Percentiles rank a stretch among this genome's conserved stretches.
These are phyloP conservation scores for Podila minutissima DNA, from an alignment of 192 early-diverging fungal genomes.

Conservation along the genomic window DNA sequence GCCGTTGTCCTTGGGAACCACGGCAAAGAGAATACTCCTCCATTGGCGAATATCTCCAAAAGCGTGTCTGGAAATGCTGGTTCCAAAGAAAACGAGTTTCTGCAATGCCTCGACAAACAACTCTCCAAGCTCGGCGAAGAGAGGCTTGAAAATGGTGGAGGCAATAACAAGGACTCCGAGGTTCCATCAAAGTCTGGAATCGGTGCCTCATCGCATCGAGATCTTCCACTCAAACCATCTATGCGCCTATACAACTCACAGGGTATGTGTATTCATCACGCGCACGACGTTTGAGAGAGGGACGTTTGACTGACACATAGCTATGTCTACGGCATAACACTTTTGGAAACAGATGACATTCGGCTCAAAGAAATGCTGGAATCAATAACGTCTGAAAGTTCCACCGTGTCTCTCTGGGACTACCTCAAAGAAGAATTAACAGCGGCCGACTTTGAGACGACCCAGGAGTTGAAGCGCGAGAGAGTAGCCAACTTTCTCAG, in stretches of 20 bases:
- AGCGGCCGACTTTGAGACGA: conserved; percentile 72
- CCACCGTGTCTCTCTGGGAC: conserved; percentile 58
- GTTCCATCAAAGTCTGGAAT: too few relatives aligned
- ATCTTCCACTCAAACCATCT: too few relatives aligned
- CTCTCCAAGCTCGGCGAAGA: conserved; percentile 30
- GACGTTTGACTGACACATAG: too few relatives aligned
- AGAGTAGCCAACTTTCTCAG: conserved; percentile 87
- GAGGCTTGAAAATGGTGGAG: not conserved
- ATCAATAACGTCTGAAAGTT: conserved; percentile 26
- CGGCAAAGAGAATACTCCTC: not conserved
- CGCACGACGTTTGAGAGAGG: too few relatives aligned
- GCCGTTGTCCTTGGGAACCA: not conserved
- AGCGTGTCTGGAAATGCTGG: not conserved
- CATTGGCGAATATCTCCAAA: not conserved
- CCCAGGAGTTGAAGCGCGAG: conserved; percentile 88
- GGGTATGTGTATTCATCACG: too few relatives aligned
- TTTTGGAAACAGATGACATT: conserved; percentile 17
- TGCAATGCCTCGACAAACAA: conserved; percentile 34
- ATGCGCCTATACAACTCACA: too few relatives aligned
- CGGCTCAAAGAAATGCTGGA: conserved; percentile 28
- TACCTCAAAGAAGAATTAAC: conserved; percentile 72
- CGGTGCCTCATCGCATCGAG: too few relatives aligned
- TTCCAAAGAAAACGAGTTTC: conserved; percentile 19
- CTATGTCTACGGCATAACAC: too few relatives aligned
- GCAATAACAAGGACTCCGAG: not conserved